Percentiles rank a stretch among this genome's conserved stretches.
Evolutionary conservation across 768 basidiomycete genomes (phyloP).

Genomic region (Rhodotorula babjevae): DNA sequence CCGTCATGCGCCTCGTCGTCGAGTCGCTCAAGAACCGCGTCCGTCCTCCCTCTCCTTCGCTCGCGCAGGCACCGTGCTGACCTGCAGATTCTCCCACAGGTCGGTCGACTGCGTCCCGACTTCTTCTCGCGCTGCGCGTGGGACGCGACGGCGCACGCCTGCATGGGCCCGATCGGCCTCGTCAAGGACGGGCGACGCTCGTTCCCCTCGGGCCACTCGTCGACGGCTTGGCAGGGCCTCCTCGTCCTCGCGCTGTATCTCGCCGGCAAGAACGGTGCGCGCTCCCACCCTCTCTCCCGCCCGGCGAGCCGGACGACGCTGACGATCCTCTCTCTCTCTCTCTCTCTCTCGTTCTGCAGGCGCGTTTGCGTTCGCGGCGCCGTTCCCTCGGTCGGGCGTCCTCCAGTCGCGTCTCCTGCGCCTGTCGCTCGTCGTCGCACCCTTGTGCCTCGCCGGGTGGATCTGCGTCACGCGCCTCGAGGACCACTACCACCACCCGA

Average conservation of each 20-base stretch:
- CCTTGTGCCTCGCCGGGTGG: conserved; percentile 34
- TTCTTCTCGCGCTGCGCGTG: conserved; percentile 39
- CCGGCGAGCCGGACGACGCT: no score
- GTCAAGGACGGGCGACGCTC: conserved; percentile 39
- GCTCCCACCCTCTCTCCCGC: not conserved
- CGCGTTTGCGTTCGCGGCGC: conserved; percentile 36
- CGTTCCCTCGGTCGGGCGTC: conserved; percentile 29
- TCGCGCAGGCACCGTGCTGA: not conserved
- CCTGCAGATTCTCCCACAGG: conserved; percentile 1
- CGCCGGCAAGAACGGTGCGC: conserved; percentile 34
- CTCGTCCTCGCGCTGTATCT: conserved; percentile 38
- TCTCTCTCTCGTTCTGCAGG: not conserved
- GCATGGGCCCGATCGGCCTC: conserved; percentile 18
- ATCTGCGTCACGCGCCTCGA: conserved; percentile 34
- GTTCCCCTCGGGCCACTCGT: conserved; percentile 41
- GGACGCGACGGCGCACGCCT: conserved; percentile 20
- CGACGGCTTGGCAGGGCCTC: conserved; percentile 36
- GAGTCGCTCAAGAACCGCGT: conserved; percentile 38
- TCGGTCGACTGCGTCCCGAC: conserved; percentile 25
- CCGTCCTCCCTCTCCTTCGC: not conserved
- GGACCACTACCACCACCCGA: conserved; percentile 38
- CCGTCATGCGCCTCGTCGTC: conserved; percentile 20
- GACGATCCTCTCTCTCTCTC: not conserved
- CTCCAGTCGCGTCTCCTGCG: conserved; percentile 37
- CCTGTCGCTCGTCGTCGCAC: conserved; percentile 31